Conservation (phyloP, 768 basidiomycete genomes). For the Clitopilus hobsonii region DNA sequence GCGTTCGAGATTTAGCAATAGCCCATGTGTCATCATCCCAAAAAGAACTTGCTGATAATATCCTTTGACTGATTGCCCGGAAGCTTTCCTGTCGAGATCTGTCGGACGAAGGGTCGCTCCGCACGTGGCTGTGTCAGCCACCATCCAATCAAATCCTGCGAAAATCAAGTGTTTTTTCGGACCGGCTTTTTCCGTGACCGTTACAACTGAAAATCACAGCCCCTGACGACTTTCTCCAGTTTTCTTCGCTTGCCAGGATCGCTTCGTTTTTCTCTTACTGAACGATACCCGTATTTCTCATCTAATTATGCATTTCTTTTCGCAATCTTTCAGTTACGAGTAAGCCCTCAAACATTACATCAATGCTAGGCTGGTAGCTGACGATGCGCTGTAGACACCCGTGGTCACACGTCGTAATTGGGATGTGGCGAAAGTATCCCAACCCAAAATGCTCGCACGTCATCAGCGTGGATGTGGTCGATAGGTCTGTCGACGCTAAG, state of each 20-base stretch:
- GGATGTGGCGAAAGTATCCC: slow-evolving; percentile 96
- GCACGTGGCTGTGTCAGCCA: neutral
- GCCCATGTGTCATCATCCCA: no score
- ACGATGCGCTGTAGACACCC: slow-evolving; percentile 55
- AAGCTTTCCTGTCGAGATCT: neutral
- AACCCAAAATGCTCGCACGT: slow-evolving; percentile 91
- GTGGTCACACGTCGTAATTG: slow-evolving; percentile 87
- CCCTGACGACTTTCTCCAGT: slow-evolving; percentile 8
- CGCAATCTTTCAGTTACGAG: slow-evolving; percentile 82
- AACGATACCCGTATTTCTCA: slow-evolving; percentile 17
- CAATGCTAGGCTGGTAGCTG: slow-evolving; percentile 5
- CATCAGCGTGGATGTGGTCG: slow-evolving; percentile 80
- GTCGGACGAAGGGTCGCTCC: neutral
- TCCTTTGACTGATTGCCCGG: neutral
- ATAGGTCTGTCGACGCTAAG: slow-evolving; percentile 75
- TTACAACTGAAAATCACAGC: slow-evolving; percentile 1
- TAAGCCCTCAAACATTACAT: slow-evolving; percentile 34
- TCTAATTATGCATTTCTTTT: slow-evolving; percentile 76
- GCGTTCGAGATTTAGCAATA: slow-evolving; percentile 20
- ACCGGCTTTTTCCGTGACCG: neutral
- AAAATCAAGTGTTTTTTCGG: neutral
- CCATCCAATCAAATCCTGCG: neutral
- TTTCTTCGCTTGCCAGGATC: slow-evolving; percentile 21
- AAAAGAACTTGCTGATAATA: no score
- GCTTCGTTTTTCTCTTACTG: slow-evolving; percentile 11